phyloP scores from a whole-genome alignment of 768 basidiomycete genomes.

The Coprinopsis cinerea region DNA sequence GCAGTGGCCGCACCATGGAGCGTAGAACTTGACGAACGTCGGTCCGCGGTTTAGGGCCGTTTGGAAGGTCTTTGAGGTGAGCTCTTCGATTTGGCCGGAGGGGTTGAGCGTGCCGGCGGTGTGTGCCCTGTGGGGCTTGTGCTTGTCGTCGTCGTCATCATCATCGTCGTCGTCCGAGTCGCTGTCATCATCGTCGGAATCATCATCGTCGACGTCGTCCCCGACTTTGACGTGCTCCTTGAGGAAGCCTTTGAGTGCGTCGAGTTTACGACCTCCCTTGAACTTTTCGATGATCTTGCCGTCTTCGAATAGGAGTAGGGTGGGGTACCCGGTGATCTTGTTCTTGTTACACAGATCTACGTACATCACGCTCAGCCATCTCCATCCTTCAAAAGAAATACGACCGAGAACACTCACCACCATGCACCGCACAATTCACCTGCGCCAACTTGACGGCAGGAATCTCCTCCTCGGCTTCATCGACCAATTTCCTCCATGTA shows the following conservation, averaged over 20 bases:
- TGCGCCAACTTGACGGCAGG: constrained; percentile 66
- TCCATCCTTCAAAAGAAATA: not conserved
- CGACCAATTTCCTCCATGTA: constrained; percentile 70
- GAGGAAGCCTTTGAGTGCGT: constrained; percentile 52
- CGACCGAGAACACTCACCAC: constrained; percentile 16
- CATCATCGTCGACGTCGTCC: too few species aligned
- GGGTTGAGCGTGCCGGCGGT: constrained; percentile 22
- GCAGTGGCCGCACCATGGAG: constrained; percentile 98
- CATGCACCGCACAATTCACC: constrained; percentile 20
- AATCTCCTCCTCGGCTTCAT: constrained; percentile 40
- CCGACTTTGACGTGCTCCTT: constrained; percentile 28
- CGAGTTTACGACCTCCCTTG: constrained; percentile 45
- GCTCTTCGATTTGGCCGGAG: constrained; percentile 30
- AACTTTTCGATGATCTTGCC: constrained; percentile 58
- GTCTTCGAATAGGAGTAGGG: constrained; percentile 66
- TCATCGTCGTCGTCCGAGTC: constrained; percentile 26
- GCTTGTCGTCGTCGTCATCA: constrained; percentile 1
- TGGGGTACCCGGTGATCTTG: constrained; percentile 65
- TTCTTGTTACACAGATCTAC: constrained; percentile 79
- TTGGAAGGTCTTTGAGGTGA: constrained; percentile 33
- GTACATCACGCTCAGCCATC: not conserved
- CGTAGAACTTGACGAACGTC: constrained; percentile 68
- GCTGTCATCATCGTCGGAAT: not conserved
- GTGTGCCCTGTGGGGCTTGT: constrained; percentile 1
- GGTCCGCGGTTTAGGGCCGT: constrained; percentile 33